Evolutionary conservation across 345 rosid genomes (phyloP).

Genomic region (Hypericum perforatum): DNA sequence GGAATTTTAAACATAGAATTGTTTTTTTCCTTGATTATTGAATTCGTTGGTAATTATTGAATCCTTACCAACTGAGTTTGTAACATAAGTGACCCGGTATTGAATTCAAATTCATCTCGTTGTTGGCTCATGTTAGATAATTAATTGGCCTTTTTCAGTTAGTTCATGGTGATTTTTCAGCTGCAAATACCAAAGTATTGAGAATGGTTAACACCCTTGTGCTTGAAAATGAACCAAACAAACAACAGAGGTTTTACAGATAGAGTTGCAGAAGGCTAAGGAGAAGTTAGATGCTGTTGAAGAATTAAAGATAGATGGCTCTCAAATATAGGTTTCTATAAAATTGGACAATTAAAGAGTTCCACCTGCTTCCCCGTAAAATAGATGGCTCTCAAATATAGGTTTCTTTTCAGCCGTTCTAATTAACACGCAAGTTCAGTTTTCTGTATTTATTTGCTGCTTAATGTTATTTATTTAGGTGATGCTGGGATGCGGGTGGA

Average conservation of each 20-base stretch:
- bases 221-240: constrained; percentile 86
- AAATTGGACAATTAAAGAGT: too few relatives aligned
- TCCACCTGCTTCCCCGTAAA: too few relatives aligned
- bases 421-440: background rate
- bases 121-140: too few relatives aligned
- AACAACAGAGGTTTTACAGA: constrained; percentile 80
- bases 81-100: too few relatives aligned
- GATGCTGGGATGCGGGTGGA: constrained; percentile 74
- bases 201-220: constrained; percentile 93
- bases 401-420: too few relatives aligned
- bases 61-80: too few relatives aligned
- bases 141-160: constrained; percentile 37
- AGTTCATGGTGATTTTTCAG: constrained; percentile 92
- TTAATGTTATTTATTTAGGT: constrained; percentile 33
- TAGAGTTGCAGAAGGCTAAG: constrained; percentile 81
- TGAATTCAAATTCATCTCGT: too few relatives aligned
- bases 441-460: constrained; percentile 7
- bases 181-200: constrained; percentile 75
- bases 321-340: too few relatives aligned
- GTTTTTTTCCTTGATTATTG: too few relatives aligned
- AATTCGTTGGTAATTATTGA: too few relatives aligned
- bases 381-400: too few relatives aligned
- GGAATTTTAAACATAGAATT: too few relatives aligned
- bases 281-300: constrained; percentile 90
- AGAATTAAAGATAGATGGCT: constrained; percentile 43